Conservation (phyloP, 176 grass and related monocot species). For the Lolium perenne region DNA sequence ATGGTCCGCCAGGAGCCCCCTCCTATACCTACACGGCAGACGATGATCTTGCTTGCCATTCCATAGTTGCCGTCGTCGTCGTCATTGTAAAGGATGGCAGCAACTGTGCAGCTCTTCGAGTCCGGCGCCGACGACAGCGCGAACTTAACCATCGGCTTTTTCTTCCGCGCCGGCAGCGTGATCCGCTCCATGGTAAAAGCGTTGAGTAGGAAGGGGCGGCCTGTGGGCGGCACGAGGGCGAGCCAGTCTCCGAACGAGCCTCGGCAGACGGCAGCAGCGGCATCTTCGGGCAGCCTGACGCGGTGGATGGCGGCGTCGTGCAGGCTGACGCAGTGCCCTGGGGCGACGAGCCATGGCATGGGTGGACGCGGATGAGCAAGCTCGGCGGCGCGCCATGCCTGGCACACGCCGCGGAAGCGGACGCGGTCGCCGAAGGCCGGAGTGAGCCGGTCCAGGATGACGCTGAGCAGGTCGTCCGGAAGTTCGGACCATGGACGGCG, state of each 20-base stretch:
- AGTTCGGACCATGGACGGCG: constrained; percentile 1
- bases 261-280: not conserved
- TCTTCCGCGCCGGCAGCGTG: not conserved
- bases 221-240: not conserved
- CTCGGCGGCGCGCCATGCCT: not conserved
- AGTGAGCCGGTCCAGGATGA: not conserved
- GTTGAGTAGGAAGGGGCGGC: not conserved
- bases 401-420: not conserved
- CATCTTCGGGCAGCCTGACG: not conserved
- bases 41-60: not conserved
- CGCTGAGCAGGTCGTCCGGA: not conserved
- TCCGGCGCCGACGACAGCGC: not conserved
- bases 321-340: not conserved
- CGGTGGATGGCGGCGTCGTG: not conserved
- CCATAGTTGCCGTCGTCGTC: not conserved
- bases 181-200: not conserved
- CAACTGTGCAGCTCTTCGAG: not conserved
- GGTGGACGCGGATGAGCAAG: not conserved
- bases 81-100: not conserved
- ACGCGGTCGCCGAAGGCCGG: not conserved
- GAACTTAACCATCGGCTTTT: not conserved
- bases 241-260: not conserved
- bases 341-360: constrained; percentile 1
- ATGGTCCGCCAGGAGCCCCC: not conserved
- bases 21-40: not conserved